Base-by-base conservation (phyloP, 352 stramenopile species). In the Pythium pectinolyticum region DNA sequence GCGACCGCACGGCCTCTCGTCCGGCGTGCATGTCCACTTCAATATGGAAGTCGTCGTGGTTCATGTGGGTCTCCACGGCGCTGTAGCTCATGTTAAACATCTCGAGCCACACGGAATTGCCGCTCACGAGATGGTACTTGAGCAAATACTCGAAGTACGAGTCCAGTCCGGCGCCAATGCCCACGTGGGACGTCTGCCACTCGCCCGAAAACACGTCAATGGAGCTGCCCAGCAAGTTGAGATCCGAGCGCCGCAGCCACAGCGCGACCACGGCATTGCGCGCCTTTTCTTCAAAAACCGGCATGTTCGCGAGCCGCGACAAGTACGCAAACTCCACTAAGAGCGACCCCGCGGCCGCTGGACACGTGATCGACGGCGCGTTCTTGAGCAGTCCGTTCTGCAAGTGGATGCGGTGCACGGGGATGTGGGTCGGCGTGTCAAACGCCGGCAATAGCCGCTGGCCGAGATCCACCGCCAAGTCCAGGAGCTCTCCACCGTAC, bases 141-240 rank as follows among this genome's bases (percentile, higher is more conserved):
- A 98, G 69, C 34, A 98, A 66, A 71, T 99, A 99, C 75, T 99
- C 97, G 63, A 98, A 99, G 70, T 97, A 99, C 46, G 91, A 98
- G 74, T 99, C 97, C 1, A 97, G 84, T 24, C 98, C 98, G 0
- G 88, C 87, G 28, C 94, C 95, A 52, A 98, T 94, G 34, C 92
- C 80, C 8, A 89, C 86, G 40, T 91, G 75, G 20, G 80, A 82
- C 47, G 89, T 73, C 17, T 87, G 57, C 88, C 86, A 96, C 45
- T 89, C 58, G 10, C 96, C 96, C 19, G 74, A 97, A 3, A 80
- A 58, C 2, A 97, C 88, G 69, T 99, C 85, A 67, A 99, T 98
- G 32, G 97, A 85, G 72, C 96, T 98, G 2, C 97, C 97, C 11
- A 99, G 75, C 40, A 99, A 74, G 61, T 98, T 77, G n/a, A 97